Conservation (phyloP, 2,329 filamentous ascomycete genomes). For the Epicoccum sorghinum region DNA sequence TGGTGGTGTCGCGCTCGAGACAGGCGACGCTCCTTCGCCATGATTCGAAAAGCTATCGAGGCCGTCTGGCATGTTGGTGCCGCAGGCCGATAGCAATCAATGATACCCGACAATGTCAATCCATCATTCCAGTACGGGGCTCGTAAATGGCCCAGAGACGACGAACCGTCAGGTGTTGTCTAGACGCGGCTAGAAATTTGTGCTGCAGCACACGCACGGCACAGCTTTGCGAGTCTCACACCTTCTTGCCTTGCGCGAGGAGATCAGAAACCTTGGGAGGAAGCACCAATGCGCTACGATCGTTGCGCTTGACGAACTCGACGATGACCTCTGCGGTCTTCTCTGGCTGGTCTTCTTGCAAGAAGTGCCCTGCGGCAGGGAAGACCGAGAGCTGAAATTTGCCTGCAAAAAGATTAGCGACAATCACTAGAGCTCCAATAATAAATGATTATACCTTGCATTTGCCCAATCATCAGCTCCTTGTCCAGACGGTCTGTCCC, state of each 20-base stretch:
- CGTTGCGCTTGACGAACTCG: constrained; percentile 92
- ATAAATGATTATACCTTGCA: constrained; percentile 73
- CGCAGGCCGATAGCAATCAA: not conserved
- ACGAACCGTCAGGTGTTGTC: not conserved
- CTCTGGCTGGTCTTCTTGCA: constrained; percentile 92
- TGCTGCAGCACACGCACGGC: not conserved
- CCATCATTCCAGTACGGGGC: not conserved
- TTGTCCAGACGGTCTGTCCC: constrained; percentile 91
- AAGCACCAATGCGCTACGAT: constrained; percentile 80
- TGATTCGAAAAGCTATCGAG: constrained; percentile 16
- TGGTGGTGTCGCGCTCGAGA: constrained; percentile 13
- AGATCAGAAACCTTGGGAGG: constrained; percentile 80
- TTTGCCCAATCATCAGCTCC: constrained; percentile 92
- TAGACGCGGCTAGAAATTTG: not conserved
- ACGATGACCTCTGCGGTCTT: constrained; percentile 84
- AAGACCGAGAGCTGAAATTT: constrained; percentile 97
- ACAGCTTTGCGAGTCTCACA: constrained; percentile 36
- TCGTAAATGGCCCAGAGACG: not conserved
- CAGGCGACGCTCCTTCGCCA: constrained; percentile 26
- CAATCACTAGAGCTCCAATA: not conserved
- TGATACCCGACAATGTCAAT: constrained; percentile 16
- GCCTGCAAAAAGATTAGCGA: constrained; percentile 56
- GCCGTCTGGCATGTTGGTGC: not conserved
- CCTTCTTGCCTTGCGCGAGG: constrained; percentile 57
- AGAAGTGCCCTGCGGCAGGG: constrained; percentile 93